phyloP scores from a whole-genome alignment of 352 stramenopile genomes.

The Phytophthora rubi region DNA sequence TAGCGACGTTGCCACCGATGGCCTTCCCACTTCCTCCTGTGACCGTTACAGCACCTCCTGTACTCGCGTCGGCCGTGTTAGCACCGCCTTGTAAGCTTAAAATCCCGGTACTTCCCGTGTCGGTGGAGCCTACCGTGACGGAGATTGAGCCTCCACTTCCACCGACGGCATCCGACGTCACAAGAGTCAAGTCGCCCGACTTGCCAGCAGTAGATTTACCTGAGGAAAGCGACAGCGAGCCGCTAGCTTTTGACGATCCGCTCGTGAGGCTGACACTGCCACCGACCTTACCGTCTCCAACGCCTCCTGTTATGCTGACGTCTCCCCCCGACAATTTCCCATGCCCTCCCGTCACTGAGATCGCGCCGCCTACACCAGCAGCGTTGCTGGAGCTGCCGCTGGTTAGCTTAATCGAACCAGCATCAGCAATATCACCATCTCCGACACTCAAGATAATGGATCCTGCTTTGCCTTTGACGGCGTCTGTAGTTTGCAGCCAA shows the following conservation, averaged over 20 bases:
- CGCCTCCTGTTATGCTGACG: constrained; percentile 23
- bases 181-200: constrained; percentile 22
- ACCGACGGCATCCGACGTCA: constrained; percentile 16
- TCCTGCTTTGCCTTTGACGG: constrained; percentile 30
- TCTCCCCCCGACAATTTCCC: constrained; percentile 20
- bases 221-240: constrained; percentile 28
- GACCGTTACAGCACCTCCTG: constrained; percentile 25
- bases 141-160: constrained; percentile 28
- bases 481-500: constrained; percentile 33
- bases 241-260: constrained; percentile 31
- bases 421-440: constrained; percentile 3
- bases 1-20: constrained; percentile 23
- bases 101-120: constrained; percentile 12
- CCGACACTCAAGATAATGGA: constrained; percentile 30
- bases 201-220: constrained; percentile 22
- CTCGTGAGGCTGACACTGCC: constrained; percentile 31
- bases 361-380: constrained; percentile 21
- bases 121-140: constrained; percentile 22
- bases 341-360: constrained; percentile 22
- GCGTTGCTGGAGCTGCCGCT: constrained; percentile 9
- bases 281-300: constrained; percentile 20
- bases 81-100: constrained; percentile 28
- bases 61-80: constrained; percentile 18
- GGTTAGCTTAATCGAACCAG: constrained; percentile 15
- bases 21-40: constrained; percentile 19